Percentiles rank a stretch among this genome's conserved stretches.
Conservation (phyloP, 441 rosid genomes). For the Croton laevigatus region DNA sequence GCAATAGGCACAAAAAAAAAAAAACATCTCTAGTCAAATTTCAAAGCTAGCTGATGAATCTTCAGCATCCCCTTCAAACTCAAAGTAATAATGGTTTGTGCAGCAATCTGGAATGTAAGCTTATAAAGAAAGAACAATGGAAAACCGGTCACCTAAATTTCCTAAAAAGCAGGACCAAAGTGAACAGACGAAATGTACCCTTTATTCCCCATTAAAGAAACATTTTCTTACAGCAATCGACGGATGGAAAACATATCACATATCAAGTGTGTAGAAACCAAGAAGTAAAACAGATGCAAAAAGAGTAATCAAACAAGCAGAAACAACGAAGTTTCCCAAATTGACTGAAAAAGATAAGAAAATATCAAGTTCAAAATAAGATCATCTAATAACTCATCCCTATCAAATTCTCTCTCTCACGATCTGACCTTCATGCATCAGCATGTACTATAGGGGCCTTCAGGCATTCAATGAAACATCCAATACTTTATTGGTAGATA, state of each 20-base stretch:
- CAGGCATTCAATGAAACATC: not conserved
- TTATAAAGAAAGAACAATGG: not conserved
- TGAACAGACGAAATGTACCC: not conserved
- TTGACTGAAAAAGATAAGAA: too few relatives aligned
- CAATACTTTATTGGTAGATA: not conserved
- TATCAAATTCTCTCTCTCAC: not conserved
- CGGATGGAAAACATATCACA: not conserved
- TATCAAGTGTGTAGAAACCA: not conserved
- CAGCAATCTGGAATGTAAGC: not conserved
- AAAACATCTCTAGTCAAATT: not conserved
- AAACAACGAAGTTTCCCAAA: too few relatives aligned
- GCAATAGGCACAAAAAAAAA: not conserved
- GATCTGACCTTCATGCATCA: not conserved
- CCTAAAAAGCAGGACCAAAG: not conserved
- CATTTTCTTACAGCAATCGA: not conserved
- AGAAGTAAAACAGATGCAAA: not conserved
- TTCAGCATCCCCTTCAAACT: not conserved
- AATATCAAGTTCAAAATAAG: not conserved
- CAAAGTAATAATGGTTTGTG: not conserved
- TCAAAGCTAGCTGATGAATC: not conserved
- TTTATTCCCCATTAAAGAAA: not conserved
- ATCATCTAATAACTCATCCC: not conserved
- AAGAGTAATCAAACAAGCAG: too few relatives aligned
- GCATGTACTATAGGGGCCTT: not conserved
- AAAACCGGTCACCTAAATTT: not conserved